Evolutionary conservation across 2,329 filamentous ascomycete genomes (phyloP).

Genomic region (Hortaea sp.): DNA sequence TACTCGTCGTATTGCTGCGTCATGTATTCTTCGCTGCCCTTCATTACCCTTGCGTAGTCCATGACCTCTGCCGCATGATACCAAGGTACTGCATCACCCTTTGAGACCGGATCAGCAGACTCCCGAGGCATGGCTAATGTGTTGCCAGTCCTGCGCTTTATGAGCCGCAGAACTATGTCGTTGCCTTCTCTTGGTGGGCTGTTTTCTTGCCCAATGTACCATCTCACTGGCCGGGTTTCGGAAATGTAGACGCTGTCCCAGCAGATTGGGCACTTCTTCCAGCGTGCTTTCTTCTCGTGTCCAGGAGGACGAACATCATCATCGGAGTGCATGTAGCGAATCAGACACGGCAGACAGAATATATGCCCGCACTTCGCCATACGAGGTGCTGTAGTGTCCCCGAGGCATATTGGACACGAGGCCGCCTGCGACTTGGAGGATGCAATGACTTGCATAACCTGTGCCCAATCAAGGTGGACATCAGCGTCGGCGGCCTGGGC

Average conservation of each 20-base stretch:
- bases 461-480: constrained; percentile 79
- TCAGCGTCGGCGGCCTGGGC: constrained; percentile 79
- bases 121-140: constrained; percentile 83
- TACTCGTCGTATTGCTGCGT: constrained; percentile 67
- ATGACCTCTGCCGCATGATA: constrained; percentile 87
- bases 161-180: constrained; percentile 79
- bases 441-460: constrained; percentile 82
- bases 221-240: constrained; percentile 79
- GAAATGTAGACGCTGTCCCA: constrained; percentile 89
- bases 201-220: constrained; percentile 82
- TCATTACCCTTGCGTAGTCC: constrained; percentile 94
- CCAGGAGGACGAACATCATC: constrained; percentile 54
- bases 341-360: constrained; percentile 85
- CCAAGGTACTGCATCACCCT: constrained; percentile 78
- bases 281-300: constrained; percentile 60
- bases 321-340: constrained; percentile 87
- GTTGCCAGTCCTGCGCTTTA: constrained; percentile 69
- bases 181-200: constrained; percentile 70
- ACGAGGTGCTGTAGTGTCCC: constrained; percentile 79
- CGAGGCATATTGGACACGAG: constrained; percentile 90
- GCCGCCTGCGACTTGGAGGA: constrained; percentile 80
- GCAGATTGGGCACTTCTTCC: constrained; percentile 95
- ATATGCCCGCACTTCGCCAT: constrained; percentile 98
- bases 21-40: constrained; percentile 86
- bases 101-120: constrained; percentile 58